These are phyloP conservation scores for Hyaloscypha bicolor DNA, from an alignment of 495 filamentous ascomycete genomes.

Conservation along the genomic window DNA sequence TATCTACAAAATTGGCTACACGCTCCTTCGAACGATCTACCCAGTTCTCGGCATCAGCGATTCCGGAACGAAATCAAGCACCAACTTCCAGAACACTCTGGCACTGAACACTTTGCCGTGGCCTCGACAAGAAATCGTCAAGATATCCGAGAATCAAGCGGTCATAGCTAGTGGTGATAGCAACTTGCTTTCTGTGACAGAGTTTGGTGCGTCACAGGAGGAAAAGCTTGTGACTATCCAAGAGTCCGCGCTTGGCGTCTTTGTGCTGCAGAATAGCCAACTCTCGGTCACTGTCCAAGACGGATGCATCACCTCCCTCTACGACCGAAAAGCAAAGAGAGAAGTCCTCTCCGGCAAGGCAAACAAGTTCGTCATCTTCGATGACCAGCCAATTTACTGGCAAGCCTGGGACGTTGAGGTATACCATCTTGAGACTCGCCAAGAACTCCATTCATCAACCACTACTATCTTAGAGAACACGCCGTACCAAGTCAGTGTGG, in stretches of 20 bases:
- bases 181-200: slow-evolving; percentile 10
- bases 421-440: slow-evolving; percentile 87
- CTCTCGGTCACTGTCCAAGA: slow-evolving; percentile 59
- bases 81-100: slow-evolving; percentile 33
- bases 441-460: slow-evolving; percentile 65
- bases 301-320: slow-evolving; percentile 68
- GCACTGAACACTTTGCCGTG: slow-evolving; percentile 69
- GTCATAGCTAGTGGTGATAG: slow-evolving; percentile 6
- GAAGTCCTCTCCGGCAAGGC: slow-evolving; percentile 68
- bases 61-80: slow-evolving; percentile 27
- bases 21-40: slow-evolving; percentile 57
- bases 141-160: slow-evolving; percentile 39
- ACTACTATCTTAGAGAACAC: slow-evolving; percentile 70
- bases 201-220: slow-evolving; percentile 5
- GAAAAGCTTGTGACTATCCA: slow-evolving; percentile 39
- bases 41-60: slow-evolving; percentile 55
- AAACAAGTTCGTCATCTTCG: slow-evolving; percentile 86
- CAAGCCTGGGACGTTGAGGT: slow-evolving; percentile 99
- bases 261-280: slow-evolving; percentile 59
- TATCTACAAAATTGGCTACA: slow-evolving; percentile 62
- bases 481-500: slow-evolving; percentile 72
- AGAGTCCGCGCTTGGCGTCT: slow-evolving; percentile 57
- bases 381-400: slow-evolving; percentile 98
- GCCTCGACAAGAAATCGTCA: slow-evolving; percentile 60
- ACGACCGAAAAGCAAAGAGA: slow-evolving; percentile 57